These are phyloP conservation scores for Cercospora berteroae DNA, from an alignment of 2,329 filamentous ascomycete genomes.

Conservation along the genomic window DNA sequence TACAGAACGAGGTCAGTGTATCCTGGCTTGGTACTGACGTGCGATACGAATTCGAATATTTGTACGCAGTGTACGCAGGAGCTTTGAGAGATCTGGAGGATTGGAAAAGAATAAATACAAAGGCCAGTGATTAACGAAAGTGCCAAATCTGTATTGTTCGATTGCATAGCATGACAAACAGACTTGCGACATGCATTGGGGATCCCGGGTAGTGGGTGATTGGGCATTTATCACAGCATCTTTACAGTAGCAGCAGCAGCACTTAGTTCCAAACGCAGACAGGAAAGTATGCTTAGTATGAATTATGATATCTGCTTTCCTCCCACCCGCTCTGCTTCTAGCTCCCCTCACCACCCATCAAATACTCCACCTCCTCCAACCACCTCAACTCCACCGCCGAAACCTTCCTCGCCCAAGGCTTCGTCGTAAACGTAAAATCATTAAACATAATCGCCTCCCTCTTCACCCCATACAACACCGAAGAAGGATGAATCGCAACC, in stretches of 20 bases:
- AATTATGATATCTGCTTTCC: neutral
- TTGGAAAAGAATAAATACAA: neutral
- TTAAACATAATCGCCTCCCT: constrained; percentile 64
- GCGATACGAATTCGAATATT: constrained; percentile 26
- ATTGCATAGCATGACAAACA: neutral
- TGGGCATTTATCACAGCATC: neutral
- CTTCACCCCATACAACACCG: constrained; percentile 57
- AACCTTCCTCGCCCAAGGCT: constrained; percentile 61
- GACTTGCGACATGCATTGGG: neutral
- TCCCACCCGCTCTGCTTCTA: neutral
- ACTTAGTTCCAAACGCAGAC: neutral
- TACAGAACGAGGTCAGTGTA: constrained; percentile 19
- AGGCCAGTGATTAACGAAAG: neutral
- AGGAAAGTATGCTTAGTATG: neutral
- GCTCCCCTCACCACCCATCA: neutral
- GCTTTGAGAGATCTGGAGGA: neutral
- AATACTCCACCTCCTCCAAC: constrained; percentile 51
- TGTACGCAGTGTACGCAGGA: constrained; percentile 17
- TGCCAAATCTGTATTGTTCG: neutral
- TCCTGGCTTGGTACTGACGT: constrained; percentile 29
- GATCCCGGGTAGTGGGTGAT: neutral
- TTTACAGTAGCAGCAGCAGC: neutral
- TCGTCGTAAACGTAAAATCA: constrained; percentile 65
- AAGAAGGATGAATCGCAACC: constrained; percentile 62
- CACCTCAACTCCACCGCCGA: constrained; percentile 63